A percentile compares a stretch with the other conserved stretches of the same genome.
Conservation (phyloP, 129 eudicot species). For the Pittosporum tobira region DNA sequence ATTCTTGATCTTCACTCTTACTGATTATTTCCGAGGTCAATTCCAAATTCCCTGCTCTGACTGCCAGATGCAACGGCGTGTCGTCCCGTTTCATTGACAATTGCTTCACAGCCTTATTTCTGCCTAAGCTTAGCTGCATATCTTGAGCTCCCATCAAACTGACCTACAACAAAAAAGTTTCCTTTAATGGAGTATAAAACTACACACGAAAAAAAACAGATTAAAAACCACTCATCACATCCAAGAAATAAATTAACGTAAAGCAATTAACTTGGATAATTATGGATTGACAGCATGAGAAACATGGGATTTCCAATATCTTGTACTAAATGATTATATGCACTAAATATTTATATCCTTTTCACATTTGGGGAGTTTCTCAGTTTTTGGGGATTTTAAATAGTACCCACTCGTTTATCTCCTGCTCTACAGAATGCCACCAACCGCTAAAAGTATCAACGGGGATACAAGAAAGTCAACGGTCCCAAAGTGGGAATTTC, state of each 20-base stretch:
- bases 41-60: constrained; percentile 41
- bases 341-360: constrained; percentile 11
- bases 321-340: constrained; percentile 4
- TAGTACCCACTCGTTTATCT: constrained; percentile 1
- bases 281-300: constrained; percentile 17
- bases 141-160: constrained; percentile 27
- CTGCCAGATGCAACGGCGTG: constrained; percentile 49
- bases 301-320: constrained; percentile 11
- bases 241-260: not conserved
- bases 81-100: constrained; percentile 44
- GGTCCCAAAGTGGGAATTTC: not conserved
- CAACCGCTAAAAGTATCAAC: constrained; percentile 9
- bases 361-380: constrained; percentile 18
- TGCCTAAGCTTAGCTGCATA: constrained; percentile 26
- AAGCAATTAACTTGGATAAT: constrained; percentile 14
- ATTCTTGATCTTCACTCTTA: constrained; percentile 30
- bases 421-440: constrained; percentile 10
- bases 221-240: constrained; percentile 3
- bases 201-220: constrained; percentile 3
- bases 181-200: too few species aligned
- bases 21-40: constrained; percentile 24
- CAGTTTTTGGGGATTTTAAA: constrained; percentile 5
- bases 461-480: constrained; percentile 17
- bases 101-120: constrained; percentile 41
- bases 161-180: constrained; percentile 4